Evolutionary conservation across 148 eudicot species (phyloP).

Genomic region (Spergularia marina): DNA sequence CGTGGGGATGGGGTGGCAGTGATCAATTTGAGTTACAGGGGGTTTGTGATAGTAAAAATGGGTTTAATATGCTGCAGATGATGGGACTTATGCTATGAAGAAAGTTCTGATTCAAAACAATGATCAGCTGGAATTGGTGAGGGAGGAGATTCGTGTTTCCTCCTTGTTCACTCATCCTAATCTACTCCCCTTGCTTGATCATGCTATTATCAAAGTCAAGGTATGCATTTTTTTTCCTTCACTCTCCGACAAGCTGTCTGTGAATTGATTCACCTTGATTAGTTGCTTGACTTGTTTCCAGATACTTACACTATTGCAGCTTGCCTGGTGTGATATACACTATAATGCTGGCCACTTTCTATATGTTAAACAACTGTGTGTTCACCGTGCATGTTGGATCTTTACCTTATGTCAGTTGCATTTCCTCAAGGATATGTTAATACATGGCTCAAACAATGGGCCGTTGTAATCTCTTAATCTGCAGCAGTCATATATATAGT

Average conservation of each 20-base stretch:
- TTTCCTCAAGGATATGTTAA: background rate
- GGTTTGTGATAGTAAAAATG: slow-evolving; percentile 23
- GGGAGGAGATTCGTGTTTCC: slow-evolving; percentile 93
- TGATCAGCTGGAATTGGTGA: slow-evolving; percentile 92
- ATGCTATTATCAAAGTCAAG: slow-evolving; percentile 92
- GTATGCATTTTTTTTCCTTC: slow-evolving; percentile 33
- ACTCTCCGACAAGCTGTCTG: background rate
- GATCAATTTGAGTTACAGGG: background rate
- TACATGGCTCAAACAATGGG: background rate
- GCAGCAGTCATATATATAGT: background rate
- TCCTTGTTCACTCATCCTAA: slow-evolving; percentile 90
- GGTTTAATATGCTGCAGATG: slow-evolving; percentile 51
- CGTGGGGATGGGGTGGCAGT: background rate
- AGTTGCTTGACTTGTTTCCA: background rate
- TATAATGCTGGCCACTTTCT: background rate
- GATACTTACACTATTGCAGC: background rate
- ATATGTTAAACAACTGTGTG: background rate
- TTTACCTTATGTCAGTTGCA: background rate
- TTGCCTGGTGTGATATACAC: background rate
- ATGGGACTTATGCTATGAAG: slow-evolving; percentile 99
- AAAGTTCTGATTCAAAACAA: slow-evolving; percentile 87
- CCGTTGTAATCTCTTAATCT: background rate
- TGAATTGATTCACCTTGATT: too few species aligned
- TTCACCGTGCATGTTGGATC: background rate
- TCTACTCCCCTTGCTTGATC: slow-evolving; percentile 94